phyloP scores from a whole-genome alignment of 164 flowering plant species.

The Nymphaea thermarum region DNA sequence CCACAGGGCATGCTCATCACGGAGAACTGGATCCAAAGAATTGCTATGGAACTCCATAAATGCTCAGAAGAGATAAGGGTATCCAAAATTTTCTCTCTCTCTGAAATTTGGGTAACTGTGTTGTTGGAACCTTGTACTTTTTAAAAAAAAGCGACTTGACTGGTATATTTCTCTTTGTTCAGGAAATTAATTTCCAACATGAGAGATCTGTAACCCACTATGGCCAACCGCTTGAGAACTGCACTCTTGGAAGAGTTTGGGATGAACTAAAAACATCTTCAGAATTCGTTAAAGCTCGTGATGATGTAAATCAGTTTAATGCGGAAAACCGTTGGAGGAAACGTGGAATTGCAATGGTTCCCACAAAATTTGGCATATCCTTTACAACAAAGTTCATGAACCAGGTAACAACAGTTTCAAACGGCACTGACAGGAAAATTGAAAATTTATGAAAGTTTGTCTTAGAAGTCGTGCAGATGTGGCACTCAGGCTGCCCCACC shows the following conservation, averaged over 20 bases:
- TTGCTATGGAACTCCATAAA: constrained; percentile 64
- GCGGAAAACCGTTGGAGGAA: constrained; percentile 79
- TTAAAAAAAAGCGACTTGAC: too few relatives aligned
- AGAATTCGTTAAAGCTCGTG: constrained; percentile 37
- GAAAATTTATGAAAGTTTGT: too few relatives aligned
- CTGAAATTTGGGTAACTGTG: too few relatives aligned
- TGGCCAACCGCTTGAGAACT: constrained; percentile 63
- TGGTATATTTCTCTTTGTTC: neutral
- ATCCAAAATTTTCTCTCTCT: neutral
- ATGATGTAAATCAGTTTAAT: constrained; percentile 60
- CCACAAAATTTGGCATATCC: constrained; percentile 92
- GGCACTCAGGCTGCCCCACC: too few relatives aligned
- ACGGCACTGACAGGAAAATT: too few relatives aligned
- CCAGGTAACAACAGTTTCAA: constrained; percentile 37
- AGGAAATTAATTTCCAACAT: constrained; percentile 88
- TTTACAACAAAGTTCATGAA: constrained; percentile 85
- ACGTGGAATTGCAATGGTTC: constrained; percentile 91
- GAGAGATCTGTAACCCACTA: constrained; percentile 78
- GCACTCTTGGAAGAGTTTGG: constrained; percentile 61
- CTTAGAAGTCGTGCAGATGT: too few relatives aligned
- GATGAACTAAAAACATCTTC: constrained; percentile 63
- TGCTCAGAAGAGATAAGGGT: constrained; percentile 85
- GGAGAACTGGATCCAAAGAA: constrained; percentile 92
- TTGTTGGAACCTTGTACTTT: too few relatives aligned
- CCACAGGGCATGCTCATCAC: constrained; percentile 96